Evolutionary conservation across 805 yeast genomes (phyloP), one percentile per base, ranked within the genome.

Genomic region (Lipomyces sp.): DNA sequence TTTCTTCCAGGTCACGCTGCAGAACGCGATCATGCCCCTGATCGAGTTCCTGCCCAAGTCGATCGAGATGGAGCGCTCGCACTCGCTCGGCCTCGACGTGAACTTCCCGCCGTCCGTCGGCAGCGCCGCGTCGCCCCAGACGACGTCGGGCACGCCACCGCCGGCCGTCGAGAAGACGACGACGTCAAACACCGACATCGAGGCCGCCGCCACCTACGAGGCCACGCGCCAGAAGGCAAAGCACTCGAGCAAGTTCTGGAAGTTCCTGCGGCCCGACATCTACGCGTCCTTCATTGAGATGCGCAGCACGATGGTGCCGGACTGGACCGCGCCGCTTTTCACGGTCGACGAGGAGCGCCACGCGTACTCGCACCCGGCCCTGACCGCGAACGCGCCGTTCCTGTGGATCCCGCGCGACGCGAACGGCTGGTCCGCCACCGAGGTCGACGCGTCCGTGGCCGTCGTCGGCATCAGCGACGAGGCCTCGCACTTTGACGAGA

Each of bases 381-480:
- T 83, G 16, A 71, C 79, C 24, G 83, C 83, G 0, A 66, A 73
- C 39, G 77, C 86, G 60, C 95, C 95, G 1, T 73, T 74, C n/a
- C 70, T 91, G 19, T 91, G 98, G 98, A 80, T 91, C 62, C 95
- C 97, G n/a, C 72, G 73, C 51, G 98, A 91, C 66, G 83, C 86
- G 8, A 79, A 81, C 78, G 98, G 98, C 1, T 77, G 87, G 60
- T 84, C 95, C 0, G 69, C 73, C 1, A 65, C 63, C 13, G 81
- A 83, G 61, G 81, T 85, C 21, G 76, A 75, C 35, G 72, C 79
- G 37, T 74, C 86, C 45, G 61, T 71, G 19, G 76, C 74, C 1
- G 72, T 80, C 6, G 78, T 88, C 42, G 74, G 77, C 16, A 80
- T 86, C 44, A 73, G 79, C 47, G 95, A 89, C 64, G 81, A 76